These are phyloP conservation scores for Lachancea sp. DNA, from an alignment of 805 yeast species.

Conservation along the genomic window DNA sequence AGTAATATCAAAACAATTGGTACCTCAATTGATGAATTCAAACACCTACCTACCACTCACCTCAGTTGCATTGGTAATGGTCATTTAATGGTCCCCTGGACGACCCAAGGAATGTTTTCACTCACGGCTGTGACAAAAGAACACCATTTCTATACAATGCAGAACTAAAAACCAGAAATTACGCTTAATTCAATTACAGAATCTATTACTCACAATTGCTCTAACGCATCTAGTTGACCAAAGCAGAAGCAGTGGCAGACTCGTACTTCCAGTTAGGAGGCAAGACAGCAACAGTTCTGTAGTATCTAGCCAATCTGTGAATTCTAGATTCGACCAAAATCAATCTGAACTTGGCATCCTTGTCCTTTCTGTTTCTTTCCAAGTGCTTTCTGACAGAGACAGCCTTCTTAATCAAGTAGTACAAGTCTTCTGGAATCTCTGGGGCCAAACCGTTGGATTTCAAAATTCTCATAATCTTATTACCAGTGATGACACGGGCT, in stretches of 20 bases:
- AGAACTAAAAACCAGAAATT: conserved; percentile 1
- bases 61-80: no score
- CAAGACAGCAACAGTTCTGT: conserved; percentile 98
- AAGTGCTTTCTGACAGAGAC: conserved; percentile 99
- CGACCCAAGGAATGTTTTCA: no score
- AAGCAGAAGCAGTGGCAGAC: conserved; percentile 99
- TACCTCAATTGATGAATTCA: no score
- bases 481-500: conserved; percentile 95
- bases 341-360: conserved; percentile 99
- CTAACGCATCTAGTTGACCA: conserved; percentile 71
- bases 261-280: conserved; percentile 99
- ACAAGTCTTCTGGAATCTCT: conserved; percentile 99
- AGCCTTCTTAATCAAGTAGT: conserved; percentile 99
- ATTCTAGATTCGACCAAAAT: conserved; percentile 99
- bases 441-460: conserved; percentile 99
- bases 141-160: conserved; percentile 4
- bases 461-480: conserved; percentile 98
- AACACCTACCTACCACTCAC: no score
- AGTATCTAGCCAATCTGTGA: conserved; percentile 99
- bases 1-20: no score
- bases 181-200: conserved; percentile 2
- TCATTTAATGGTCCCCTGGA: no score
- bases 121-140: no score
- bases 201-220: neutral
- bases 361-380: conserved; percentile 99